Base-by-base conservation (phyloP, 2,329 filamentous ascomycete species). In the Orbilia brochopaga region DNA sequence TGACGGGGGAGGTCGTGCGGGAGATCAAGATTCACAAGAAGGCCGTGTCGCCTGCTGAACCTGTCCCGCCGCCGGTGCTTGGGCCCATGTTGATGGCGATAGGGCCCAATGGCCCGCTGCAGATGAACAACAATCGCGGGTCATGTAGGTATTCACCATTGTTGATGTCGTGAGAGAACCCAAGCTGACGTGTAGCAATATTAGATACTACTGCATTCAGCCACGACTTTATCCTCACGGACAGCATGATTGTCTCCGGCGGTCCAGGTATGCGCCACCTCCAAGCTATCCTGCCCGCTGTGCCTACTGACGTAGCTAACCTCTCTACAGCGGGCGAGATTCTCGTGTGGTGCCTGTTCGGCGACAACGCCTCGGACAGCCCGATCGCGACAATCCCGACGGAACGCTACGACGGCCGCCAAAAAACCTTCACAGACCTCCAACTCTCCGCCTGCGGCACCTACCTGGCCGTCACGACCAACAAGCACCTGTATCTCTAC, bases 161-260 rank as follows among this genome's bases (percentile, higher is more conserved):
- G 1, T 23, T 17, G 4, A 24, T 27, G 19, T 15, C 40, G 17
- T 44, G 4, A 3, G 23, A 35, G 13, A 5, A 15, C 54, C 37
- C 42, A 50, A 19, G 19, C 32, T 51, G 21, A 37, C 30, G 10
- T 15, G 11, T 21, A 7, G 7, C 37, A n/a, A n/a, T 72, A 5
- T 51, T 69, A 46, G 76, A 76, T 40, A 77, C 76, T 3, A 76
- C 76, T 4, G 76, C 76, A 1, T 75, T 77, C 54, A 74, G 76
- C 19, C 75, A 76, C 44, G 74, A 76, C 51, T 77, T 77, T 52
- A 73, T 77, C 21, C 57, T 77, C 19, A 77, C 76, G 6, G 76
- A 77, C 40, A 77, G 74, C 10, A 57, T 74, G 30, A 75, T 77
- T 40, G 73, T 77, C 19, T 77, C 76, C 23, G 76, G 76, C 17